Conservation (phyloP, 257 asterid genomes). For the Przewalskia tangutica region DNA sequence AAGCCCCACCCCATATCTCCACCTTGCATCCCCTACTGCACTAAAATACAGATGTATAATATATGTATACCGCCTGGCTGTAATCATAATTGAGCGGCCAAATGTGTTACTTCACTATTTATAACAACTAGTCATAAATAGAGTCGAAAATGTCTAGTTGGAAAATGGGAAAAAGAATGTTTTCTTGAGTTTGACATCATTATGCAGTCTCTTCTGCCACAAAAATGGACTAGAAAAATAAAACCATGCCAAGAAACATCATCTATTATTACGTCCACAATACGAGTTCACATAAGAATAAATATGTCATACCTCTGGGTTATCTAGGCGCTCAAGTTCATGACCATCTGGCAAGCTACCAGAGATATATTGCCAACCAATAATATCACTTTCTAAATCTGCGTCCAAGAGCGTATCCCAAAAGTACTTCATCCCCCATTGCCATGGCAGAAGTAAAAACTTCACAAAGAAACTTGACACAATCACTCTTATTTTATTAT, state of each 20-base stretch:
- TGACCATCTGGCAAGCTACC: slow-evolving; percentile 96
- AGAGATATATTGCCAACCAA: slow-evolving; percentile 91
- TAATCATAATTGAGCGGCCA: no score
- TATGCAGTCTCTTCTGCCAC: not conserved
- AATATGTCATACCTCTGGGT: slow-evolving; percentile 58
- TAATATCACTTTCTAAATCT: slow-evolving; percentile 78
- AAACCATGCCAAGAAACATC: not conserved
- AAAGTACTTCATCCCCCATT: slow-evolving; percentile 95
- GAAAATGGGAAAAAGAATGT: no score
- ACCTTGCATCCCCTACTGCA: no score
- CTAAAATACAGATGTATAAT: no score
- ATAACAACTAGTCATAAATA: no score
- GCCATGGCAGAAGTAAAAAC: slow-evolving; percentile 86
- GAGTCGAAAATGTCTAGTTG: no score
- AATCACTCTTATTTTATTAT: slow-evolving; percentile 68
- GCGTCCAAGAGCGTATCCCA: slow-evolving; percentile 98
- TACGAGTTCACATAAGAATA: not conserved
- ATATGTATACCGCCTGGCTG: no score
- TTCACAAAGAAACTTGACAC: slow-evolving; percentile 82
- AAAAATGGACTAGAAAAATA: not conserved
- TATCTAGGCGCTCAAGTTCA: slow-evolving; percentile 79
- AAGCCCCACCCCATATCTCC: no score
- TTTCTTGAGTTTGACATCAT: no score
- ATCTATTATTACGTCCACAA: not conserved
- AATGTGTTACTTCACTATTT: no score